Base-by-base conservation (phyloP, 108 stramenopile species). In the Phaeodactylum tricornutum region DNA sequence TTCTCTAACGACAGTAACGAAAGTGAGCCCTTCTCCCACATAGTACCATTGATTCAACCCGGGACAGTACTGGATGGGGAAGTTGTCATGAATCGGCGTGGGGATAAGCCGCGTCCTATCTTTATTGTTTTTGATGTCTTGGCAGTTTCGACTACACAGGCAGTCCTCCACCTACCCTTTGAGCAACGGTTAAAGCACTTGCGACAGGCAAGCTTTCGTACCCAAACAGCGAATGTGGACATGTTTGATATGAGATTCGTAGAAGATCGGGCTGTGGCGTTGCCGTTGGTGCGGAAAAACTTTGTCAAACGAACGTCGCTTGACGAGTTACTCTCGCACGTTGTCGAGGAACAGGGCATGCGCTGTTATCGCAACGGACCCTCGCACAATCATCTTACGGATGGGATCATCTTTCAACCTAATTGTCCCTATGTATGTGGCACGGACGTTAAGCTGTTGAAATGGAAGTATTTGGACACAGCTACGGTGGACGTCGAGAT, bases 391-490 rank as follows among this genome's bases (percentile, higher is more conserved):
- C 96, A 97, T 58, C 59, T 86, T 55, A 95, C 94, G 19, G 96
- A 97, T 77, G 96, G 96, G 11, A 84, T 94, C 30, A 88, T 91
- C 37, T 74, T 68, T 43, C 71, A 95, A 53, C 96, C 96, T 23
- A 92, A 97, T 57, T 44, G 68, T 16, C 88, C 90, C 1, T 97
- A 97, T 55, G 71, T 69, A 16, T 84, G 88, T 48, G 90, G 92
- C 24, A 94, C 91, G 1, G 88, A 97, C 64, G 54, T 71, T 3
- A 66, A 83, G 35, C 50, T 97, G 26, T 57, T 97, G 27, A 97
- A 97, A 63, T 97, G 96, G 96, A 97, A 97, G 57, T 97, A 94
- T 69, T 57, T 86, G 16, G 96, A 97, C 60, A 89, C 92, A 1
- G 92, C 87, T n/a, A 92, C 91, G 15, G 92, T 96, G 47, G 94